Base-by-base conservation (phyloP, 192 early-diverging fungal species). In the Coemansia sp. region DNA sequence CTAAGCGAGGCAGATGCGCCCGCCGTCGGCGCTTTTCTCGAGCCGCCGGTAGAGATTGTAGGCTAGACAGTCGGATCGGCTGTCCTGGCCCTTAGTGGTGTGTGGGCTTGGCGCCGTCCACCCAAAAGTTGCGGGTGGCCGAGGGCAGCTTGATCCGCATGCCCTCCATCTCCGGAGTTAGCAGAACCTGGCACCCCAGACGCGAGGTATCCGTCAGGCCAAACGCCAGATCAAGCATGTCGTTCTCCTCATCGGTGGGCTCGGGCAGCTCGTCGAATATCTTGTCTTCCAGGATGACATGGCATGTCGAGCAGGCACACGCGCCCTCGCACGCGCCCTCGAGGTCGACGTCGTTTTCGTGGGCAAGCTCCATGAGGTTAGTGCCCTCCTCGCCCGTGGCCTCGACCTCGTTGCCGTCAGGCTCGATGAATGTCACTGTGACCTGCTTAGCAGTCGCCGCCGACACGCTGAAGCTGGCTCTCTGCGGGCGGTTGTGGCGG, bases 291-390 rank as follows among this genome's bases (percentile, higher is more conserved):
- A 92, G 66, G 20, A 98, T 88, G 25, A 98, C 87, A 66, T 98
- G 95, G 74, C 94, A 95, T 0, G 92, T 94, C 10, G 93, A 95
- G 57, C 92, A 94, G 0, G 92, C 95, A 53, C 93, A 77, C 2
- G 94, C 95, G 13, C 90, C 92, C 59, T 98, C 95, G 67, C 95
- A 98, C 13, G 95, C 95, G 28, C 93, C 93, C 80, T 98, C 94
- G 23, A 96, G 80, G 46, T 96, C 93, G 30, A 98, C 87, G 60
- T 93, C 85, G 55, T 95, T 84, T 22, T 83, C 79, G 60, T 94
- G 91, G 5, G 95, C 90, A 17, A 98, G 64, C 65, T 98, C 95
- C 67, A 98, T 77, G 43, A 98, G 70, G 41, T 85, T 93, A 49
- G 91, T 90, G 25, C 89, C 91, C 51, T 90, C 85, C 15, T 86